Evolutionary conservation across 768 basidiomycete species (phyloP), one percentile per base, ranked within the genome.

Genomic region (Asterophora parasitica): DNA sequence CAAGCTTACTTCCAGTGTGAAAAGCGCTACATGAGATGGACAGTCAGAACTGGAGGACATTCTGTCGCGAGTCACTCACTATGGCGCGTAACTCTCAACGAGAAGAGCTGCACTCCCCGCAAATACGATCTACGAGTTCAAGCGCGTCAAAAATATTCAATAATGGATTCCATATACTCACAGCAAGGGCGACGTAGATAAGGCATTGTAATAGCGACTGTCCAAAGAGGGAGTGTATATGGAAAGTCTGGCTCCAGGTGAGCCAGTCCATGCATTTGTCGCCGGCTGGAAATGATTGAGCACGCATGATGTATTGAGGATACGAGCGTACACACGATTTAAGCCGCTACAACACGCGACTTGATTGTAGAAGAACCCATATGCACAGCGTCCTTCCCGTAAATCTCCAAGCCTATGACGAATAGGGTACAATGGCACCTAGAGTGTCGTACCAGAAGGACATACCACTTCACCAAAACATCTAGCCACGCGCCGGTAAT

Each of bases 1-100:
- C n/a, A 31, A 12, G 71, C 84, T 66, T 55, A 88, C 85, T 88
- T 74, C 85, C 85, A 20, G 85, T 88, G 57, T 88, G 85, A 56
- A 86, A 88, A 11, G 85, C 85, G 53, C 83, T 85, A 31, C 12
- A 11, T 52, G 33, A 10, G 30, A 19, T 12, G 39, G 17, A 49
- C 47, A 49, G 50, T 52, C 35, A 51, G 46, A 37, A 26, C 10
- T 49, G 12, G 6, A 36, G 8, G 39, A 8, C 31, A 15, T 10
- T 38, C 17, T 6, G 35, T 46, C 15, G 37, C 44, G 26, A 23
- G 10, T 23, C 23, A 61, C 82, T 68, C 59, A 85, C 83, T 83
- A 84, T 47, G 84, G 85, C 4, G 85, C 84, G 53, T 86, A 87
- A 32, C 68, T 71, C 46, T 77, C 65, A 3, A 88, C 85, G 2